A percentile compares a stretch with the other conserved stretches of the same genome.
Conservation (phyloP, 768 basidiomycete species). For the Infundibulicybe gibba region DNA sequence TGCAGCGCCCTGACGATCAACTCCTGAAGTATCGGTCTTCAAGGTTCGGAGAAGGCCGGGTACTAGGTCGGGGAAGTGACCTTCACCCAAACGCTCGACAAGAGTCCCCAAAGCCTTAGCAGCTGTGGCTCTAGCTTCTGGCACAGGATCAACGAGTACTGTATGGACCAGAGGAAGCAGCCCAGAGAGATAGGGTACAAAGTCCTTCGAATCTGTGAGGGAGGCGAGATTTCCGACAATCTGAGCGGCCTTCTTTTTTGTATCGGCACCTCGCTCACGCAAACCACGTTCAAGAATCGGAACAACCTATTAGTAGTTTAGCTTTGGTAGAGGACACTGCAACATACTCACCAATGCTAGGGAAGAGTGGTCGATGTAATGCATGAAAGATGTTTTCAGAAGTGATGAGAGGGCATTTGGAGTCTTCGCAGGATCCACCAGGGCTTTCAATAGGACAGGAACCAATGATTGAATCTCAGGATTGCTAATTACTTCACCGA, state of each 20-base stretch:
- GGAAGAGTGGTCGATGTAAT: constrained; percentile 97
- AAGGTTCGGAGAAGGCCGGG: constrained; percentile 84
- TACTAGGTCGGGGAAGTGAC: constrained; percentile 93
- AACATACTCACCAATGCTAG: constrained; percentile 70
- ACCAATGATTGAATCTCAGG: constrained; percentile 94
- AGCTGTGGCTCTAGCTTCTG: constrained; percentile 95
- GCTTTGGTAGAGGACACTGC: too few relatives aligned
- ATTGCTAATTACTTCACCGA: constrained; percentile 97
- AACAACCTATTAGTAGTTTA: constrained; percentile 55
- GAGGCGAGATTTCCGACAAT: constrained; percentile 97
- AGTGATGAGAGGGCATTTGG: constrained; percentile 80
- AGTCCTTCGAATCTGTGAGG: constrained; percentile 85
- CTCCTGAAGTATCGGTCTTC: constrained; percentile 90
- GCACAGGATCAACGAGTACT: constrained; percentile 95
- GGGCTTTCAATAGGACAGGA: constrained; percentile 85
- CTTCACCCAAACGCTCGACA: constrained; percentile 94
- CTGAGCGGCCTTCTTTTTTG: constrained; percentile 92
- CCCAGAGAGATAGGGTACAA: constrained; percentile 88
- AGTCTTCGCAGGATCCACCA: constrained; percentile 93
- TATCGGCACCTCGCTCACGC: constrained; percentile 88
- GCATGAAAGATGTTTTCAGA: constrained; percentile 93
- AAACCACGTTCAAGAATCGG: constrained; percentile 94
- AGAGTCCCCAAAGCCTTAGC: constrained; percentile 95
- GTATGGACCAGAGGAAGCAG: constrained; percentile 88
- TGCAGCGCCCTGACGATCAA: constrained; percentile 96